Conservation (phyloP, 371 early-diverging fungal genomes). For the Saksenaea oblongispora region DNA sequence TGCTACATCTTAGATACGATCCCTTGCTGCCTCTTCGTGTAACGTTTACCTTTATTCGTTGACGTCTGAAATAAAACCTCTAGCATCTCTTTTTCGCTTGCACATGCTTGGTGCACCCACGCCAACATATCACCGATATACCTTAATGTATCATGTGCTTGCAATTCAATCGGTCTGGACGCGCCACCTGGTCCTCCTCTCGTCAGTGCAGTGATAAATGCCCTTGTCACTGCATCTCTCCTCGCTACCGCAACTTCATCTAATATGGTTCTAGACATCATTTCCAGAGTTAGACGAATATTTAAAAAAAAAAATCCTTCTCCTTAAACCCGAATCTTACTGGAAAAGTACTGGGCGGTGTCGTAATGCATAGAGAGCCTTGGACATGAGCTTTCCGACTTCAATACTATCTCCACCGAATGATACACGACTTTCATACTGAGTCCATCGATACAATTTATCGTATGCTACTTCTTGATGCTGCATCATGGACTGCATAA, state of each 20-base stretch:
- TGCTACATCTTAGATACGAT: background rate
- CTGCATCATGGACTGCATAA: slow-evolving; percentile 73
- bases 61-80: slow-evolving; percentile 66
- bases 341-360: slow-evolving; percentile 77
- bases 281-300: background rate
- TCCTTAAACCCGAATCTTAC: slow-evolving; percentile 34
- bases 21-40: background rate
- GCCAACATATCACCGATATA: slow-evolving; percentile 95
- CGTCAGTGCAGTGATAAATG: slow-evolving; percentile 81
- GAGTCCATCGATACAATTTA: slow-evolving; percentile 80
- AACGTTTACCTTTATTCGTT: background rate
- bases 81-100: slow-evolving; percentile 86
- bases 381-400: slow-evolving; percentile 63
- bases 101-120: slow-evolving; percentile 93
- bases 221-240: slow-evolving; percentile 67
- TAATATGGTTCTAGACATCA: slow-evolving; percentile 56
- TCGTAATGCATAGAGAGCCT: slow-evolving; percentile 72
- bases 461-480: slow-evolving; percentile 79
- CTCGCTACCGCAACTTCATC: slow-evolving; percentile 77
- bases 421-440: slow-evolving; percentile 63
- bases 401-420: slow-evolving; percentile 78
- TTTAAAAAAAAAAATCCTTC: background rate
- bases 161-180: slow-evolving; percentile 89
- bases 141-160: slow-evolving; percentile 87
- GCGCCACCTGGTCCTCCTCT: slow-evolving; percentile 85